Conservation (phyloP, 2,329 filamentous ascomycete species). For the Microsporum audouinii region DNA sequence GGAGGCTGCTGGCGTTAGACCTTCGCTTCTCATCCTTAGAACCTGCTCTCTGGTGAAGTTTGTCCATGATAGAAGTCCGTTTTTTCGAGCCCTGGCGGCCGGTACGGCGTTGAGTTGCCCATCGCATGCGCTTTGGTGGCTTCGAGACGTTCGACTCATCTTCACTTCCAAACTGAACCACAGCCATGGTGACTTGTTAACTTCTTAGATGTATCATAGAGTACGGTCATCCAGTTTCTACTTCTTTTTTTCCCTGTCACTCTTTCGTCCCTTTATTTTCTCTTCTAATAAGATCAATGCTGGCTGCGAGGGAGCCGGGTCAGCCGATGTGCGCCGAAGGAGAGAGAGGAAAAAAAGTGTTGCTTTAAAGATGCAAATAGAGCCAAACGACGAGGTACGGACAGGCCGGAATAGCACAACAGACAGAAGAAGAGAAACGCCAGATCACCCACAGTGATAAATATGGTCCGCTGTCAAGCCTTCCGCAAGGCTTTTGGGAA, state of each 20-base stretch:
- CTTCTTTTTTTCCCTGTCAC: not conserved
- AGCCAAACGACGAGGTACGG: not conserved
- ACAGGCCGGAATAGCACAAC: not conserved
- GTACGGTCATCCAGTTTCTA: not conserved
- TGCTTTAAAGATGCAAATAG: not conserved
- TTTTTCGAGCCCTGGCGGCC: slow-evolving; percentile 66
- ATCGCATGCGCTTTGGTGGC: slow-evolving; percentile 70
- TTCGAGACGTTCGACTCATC: slow-evolving; percentile 41
- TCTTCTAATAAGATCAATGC: not conserved
- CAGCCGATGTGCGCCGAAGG: not conserved
- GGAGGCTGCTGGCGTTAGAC: slow-evolving; percentile 33
- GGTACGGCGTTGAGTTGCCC: slow-evolving; percentile 84
- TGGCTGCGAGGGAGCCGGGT: not conserved
- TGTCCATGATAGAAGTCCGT: slow-evolving; percentile 68
- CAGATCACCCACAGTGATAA: not conserved
- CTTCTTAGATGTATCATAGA: not conserved
- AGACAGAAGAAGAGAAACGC: not conserved
- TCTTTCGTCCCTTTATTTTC: not conserved
- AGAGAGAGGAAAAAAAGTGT: not conserved
- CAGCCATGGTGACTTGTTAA: slow-evolving; percentile 24
- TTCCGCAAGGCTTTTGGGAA: not conserved
- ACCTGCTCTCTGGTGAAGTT: slow-evolving; percentile 52
- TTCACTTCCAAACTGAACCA: slow-evolving; percentile 26
- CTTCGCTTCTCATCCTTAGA: slow-evolving; percentile 59
- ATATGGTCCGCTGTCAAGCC: not conserved